Base-by-base conservation (phyloP, 306 rosid genomes). In the Vachellia pachyceras region DNA sequence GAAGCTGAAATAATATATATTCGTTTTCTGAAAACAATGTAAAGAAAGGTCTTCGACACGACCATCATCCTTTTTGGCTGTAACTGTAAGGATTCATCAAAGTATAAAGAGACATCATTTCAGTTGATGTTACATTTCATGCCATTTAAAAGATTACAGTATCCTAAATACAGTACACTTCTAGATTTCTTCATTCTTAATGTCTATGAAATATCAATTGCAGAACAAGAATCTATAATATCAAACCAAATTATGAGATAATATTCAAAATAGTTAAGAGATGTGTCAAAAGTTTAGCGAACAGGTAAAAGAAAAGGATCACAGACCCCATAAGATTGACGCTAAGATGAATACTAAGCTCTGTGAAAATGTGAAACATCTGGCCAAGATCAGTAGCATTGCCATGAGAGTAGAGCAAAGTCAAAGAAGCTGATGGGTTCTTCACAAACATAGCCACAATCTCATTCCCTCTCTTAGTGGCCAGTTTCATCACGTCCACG, bases 351-450 rank as follows among this genome's bases (percentile, higher is more conserved):
- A 83, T 74, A 60, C 95, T 89, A 77, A 91, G 95, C 82, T 86
- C 87, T 5, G 85, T 83, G 82, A 86, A 89, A 72, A 89, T 84
- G 44, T 85, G 90, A 77, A 79, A 84, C 90, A 89, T 89, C 80
- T 91, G 95, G n/a, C 95, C 93, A 81, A 91, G 80, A 87, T 89
- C 95, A 77, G 95, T 84, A 79, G 95, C 95, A 85, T 91, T 91
- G 77, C 95, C 95, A 79, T 91, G 95, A 52, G 95, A 91, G 78
- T 87, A 89, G 40, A 91, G 89, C 79, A 91, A 3, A 1, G 95
- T 91, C 57, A 89, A 72, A 72, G 95, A 82, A 22, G 95, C 92
- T 4, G 87, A 82, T 0, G 84, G 86, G 73, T 89, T 89, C 81
- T 84, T 91, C 54, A 91, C 89, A 45, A 66, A 89, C 88, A 89